phyloP scores from a whole-genome alignment of 1,139 yeast species.

The Pichia sp. region DNA sequence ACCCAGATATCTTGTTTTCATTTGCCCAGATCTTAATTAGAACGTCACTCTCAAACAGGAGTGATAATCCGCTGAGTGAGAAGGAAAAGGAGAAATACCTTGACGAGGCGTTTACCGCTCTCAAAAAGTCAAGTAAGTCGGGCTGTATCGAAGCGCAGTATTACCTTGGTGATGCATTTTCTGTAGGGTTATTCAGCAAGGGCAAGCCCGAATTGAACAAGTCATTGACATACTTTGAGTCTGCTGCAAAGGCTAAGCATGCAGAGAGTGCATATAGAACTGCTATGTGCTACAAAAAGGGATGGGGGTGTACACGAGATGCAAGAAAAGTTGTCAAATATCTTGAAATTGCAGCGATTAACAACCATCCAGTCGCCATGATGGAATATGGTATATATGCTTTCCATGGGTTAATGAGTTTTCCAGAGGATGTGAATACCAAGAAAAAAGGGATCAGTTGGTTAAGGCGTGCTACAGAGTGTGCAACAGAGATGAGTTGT shows the following conservation, averaged over 20 bases:
- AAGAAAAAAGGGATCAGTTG: slow-evolving; percentile 89
- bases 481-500: slow-evolving; percentile 78
- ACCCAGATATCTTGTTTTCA: slow-evolving; percentile 80
- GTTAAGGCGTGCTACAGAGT: slow-evolving; percentile 82
- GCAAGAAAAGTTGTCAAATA: slow-evolving; percentile 82
- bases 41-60: slow-evolving; percentile 22
- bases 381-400: slow-evolving; percentile 84
- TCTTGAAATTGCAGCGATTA: slow-evolving; percentile 81
- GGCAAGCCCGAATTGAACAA: slow-evolving; percentile 80
- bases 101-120: slow-evolving; percentile 70
- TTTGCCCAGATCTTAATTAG: slow-evolving; percentile 59
- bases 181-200: slow-evolving; percentile 64
- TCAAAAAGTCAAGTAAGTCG: slow-evolving; percentile 69
- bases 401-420: slow-evolving; percentile 80
- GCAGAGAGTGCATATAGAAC: slow-evolving; percentile 88
- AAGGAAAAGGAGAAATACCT: slow-evolving; percentile 47
- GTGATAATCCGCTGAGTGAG: slow-evolving; percentile 14
- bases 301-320: slow-evolving; percentile 87
- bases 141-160: slow-evolving; percentile 92
- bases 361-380: slow-evolving; percentile 95
- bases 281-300: slow-evolving; percentile 88
- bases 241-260: slow-evolving; percentile 93
- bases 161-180: slow-evolving; percentile 79
- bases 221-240: slow-evolving; percentile 70
- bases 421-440: slow-evolving; percentile 60